A percentile compares a stretch with the other conserved stretches of the same genome.
phyloP scores from a whole-genome alignment of 208 protist genomes.

The Angomonas deanei region DNA sequence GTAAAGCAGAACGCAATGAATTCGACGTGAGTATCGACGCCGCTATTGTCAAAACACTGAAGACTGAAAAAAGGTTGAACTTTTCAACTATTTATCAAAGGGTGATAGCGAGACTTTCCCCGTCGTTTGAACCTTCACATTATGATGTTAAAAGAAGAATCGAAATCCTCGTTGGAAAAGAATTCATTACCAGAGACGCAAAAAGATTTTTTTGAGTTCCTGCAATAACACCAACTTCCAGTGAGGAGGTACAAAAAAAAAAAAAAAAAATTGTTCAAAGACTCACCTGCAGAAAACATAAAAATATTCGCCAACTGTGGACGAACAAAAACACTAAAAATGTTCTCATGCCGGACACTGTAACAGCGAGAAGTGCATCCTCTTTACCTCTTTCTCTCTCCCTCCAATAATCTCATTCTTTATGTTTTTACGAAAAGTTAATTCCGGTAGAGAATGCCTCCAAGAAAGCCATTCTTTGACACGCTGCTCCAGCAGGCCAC shows the following conservation, averaged over 20 bases:
- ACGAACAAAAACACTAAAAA: not conserved
- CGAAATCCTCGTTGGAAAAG: slow-evolving; percentile 62
- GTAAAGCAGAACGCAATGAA: not conserved
- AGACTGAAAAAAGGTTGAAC: slow-evolving; percentile 45
- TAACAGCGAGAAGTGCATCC: too few relatives aligned
- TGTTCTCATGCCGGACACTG: too few relatives aligned
- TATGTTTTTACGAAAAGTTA: too few relatives aligned
- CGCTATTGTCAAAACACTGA: slow-evolving; percentile 63
- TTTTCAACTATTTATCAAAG: slow-evolving; percentile 37
- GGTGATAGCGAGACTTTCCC: slow-evolving; percentile 21
- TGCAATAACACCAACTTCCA: not conserved
- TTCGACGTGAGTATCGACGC: slow-evolving; percentile 35
- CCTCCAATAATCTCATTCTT: not conserved
- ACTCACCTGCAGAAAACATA: too few relatives aligned
- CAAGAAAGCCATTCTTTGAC: slow-evolving; percentile 55
- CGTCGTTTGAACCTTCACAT: slow-evolving; percentile 26
- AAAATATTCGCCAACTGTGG: too few relatives aligned
- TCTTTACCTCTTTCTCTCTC: not conserved
- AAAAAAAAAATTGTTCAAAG: slow-evolving; percentile 3
- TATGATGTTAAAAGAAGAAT: slow-evolving; percentile 58
- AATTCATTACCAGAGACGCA: slow-evolving; percentile 42
- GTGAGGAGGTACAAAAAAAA: not conserved
- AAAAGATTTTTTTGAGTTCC: slow-evolving; percentile 9
- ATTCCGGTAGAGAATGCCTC: slow-evolving; percentile 17
- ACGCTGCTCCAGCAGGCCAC: slow-evolving; percentile 38